These are phyloP conservation scores for Dichotomopilus funicola DNA, from an alignment of 2,329 filamentous ascomycete species.

Conservation along the genomic window DNA sequence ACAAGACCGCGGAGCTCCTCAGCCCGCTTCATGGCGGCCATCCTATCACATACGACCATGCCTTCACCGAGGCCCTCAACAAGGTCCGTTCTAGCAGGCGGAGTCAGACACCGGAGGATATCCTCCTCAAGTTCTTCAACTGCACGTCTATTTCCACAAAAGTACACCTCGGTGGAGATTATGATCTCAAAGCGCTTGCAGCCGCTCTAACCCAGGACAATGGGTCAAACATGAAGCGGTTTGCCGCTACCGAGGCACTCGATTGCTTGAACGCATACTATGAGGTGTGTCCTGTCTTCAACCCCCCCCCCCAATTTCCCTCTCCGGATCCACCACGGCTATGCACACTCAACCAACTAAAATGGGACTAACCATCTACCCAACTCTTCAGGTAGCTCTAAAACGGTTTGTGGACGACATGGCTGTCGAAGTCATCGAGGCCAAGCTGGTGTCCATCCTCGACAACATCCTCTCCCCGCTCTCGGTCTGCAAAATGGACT, in stretches of 20 bases:
- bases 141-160: not conserved
- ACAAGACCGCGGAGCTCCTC: conserved; percentile 41
- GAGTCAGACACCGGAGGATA: not conserved
- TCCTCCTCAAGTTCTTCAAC: conserved; percentile 3
- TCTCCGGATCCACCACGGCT: not conserved
- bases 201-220: not conserved
- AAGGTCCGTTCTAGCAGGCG: conserved; percentile 22
- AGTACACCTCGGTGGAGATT: not conserved
- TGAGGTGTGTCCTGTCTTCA: conserved; percentile 21
- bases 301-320: not conserved
- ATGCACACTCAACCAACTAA: not conserved
- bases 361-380: not conserved
- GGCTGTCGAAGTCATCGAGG: conserved; percentile 37
- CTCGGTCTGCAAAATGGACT: conserved; percentile 32
- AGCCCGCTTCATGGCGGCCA: conserved; percentile 36
- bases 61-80: conserved; percentile 37
- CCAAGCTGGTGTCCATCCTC: conserved; percentile 32
- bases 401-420: conserved; percentile 40
- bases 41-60: conserved; percentile 49
- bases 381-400: conserved; percentile 33
- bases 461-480: conserved; percentile 35
- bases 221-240: conserved; percentile 24
- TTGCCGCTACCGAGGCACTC: conserved; percentile 29
- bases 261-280: conserved; percentile 34
- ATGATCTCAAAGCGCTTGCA: conserved; percentile 6